Evolutionary conservation across 768 basidiomycete genomes (phyloP), one percentile per base, ranked within the genome.

Genomic region (Inosperma sp.): DNA sequence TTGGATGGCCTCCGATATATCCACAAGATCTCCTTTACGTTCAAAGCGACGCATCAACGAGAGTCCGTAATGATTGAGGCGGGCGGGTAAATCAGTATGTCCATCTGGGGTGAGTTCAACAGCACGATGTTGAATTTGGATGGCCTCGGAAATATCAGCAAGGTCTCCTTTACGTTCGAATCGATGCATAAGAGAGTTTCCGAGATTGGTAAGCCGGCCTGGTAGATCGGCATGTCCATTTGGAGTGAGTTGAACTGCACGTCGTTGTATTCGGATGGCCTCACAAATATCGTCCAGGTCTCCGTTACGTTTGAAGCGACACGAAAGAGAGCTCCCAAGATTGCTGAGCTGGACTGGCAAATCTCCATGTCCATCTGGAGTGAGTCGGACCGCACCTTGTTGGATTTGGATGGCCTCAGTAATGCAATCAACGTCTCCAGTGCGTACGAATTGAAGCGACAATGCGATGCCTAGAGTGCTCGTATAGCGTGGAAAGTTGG

Each of bases 391-490:
- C 31, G 51, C 53, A 41, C 16, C 14, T 10, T 34, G n/a, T 43
- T 19, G 43, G 67, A 23, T 14, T 56, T 54, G 36, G 62, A 46
- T 46, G 2, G 45, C 29, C 21, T 46, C 56, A 36, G 62, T 43
- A 19, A 61, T 41, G 31, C 67, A 62, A 10, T 45, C 33, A 16
- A 54, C 33, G 40, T 63, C 49, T 33, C 63, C 41, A 7, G 49
- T 54, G 14, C 29, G 54, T 31, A 52, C 19, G 23, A 47, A 47
- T 12, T 22, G 45, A 21, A 21, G 12, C 27, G 29, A 33, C 19
- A 46, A 21, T n/a, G 45, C 45, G 10, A 30, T 21, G 9, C 45
- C 45, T 21, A 46, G 4, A 33, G 22, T 17, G n/a, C 22, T 33
- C 27, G 48, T 45, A 12, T 29, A 25, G 8, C 13, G 42, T 2